Percentiles rank a stretch among this genome's conserved stretches.
phyloP scores from a whole-genome alignment of 2,329 filamentous ascomycete genomes.

The Cylindrodendrum hubeiense region DNA sequence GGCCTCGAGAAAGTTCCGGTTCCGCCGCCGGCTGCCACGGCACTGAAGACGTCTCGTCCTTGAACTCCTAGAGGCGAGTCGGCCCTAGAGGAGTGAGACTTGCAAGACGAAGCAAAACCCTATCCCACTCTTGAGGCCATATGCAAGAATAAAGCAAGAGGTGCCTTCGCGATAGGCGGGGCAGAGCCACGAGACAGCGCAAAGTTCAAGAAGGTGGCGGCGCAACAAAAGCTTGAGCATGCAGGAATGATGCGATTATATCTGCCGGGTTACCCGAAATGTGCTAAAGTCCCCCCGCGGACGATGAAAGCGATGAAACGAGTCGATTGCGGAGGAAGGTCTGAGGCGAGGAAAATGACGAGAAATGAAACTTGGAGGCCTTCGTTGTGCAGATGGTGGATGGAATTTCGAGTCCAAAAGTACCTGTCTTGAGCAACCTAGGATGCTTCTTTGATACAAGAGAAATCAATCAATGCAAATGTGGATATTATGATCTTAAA shows the following conservation, averaged over 20 bases:
- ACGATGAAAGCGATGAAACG: neutral
- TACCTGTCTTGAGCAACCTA: too few species aligned
- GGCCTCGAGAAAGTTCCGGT: conserved; percentile 39
- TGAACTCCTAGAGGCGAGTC: neutral
- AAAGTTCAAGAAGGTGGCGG: neutral
- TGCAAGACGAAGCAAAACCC: conserved; percentile 3
- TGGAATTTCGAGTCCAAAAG: neutral
- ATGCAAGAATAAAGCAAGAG: conserved; percentile 15
- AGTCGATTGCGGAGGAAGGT: neutral
- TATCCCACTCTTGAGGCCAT: neutral
- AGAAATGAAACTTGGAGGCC: neutral
- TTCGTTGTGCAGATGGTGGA: neutral
- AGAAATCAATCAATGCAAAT: neutral
- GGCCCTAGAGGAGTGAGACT: neutral
- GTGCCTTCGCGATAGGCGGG: neutral
- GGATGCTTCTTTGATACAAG: neutral
- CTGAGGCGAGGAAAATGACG: neutral
- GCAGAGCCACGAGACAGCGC: neutral
- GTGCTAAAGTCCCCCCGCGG: neutral
- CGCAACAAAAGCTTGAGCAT: neutral
- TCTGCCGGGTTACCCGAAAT: neutral
- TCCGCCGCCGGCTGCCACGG: conserved; percentile 22
- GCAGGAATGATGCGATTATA: neutral
- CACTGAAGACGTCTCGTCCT: conserved; percentile 11
- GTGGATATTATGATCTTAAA: neutral